These are phyloP conservation scores for Xylariaceae sp. DNA, from an alignment of 2,329 filamentous ascomycete species.

Conservation along the genomic window DNA sequence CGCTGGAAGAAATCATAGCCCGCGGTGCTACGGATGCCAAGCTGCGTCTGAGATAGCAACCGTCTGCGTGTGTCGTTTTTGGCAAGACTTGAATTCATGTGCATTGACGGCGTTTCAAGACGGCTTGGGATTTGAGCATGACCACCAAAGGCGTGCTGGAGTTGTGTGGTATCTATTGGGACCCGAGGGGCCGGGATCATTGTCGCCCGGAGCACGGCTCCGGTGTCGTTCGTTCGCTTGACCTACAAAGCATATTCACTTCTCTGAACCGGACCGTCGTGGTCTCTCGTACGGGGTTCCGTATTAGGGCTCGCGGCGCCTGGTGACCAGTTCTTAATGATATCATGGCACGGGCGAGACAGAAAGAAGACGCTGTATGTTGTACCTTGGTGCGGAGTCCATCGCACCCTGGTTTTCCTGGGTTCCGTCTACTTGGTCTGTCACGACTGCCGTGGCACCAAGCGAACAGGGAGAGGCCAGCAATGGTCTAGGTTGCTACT, in stretches of 20 bases:
- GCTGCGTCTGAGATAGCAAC: conserved; percentile 55
- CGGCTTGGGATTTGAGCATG: conserved; percentile 17
- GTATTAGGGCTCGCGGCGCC: conserved; percentile 16
- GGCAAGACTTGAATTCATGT: conserved; percentile 17
- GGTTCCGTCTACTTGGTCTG: not conserved
- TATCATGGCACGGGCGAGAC: too few relatives aligned
- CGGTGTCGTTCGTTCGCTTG: conserved; percentile 25
- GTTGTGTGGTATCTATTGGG: conserved; percentile 24
- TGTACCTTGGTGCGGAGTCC: conserved; percentile 1
- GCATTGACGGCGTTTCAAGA: conserved; percentile 26
- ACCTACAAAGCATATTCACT: conserved; percentile 24
- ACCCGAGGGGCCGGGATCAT: conserved; percentile 4
- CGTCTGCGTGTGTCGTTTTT: conserved; percentile 10
- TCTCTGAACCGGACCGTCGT: conserved; percentile 25
- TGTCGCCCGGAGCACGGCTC: not conserved
- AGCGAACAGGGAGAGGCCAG: conserved; percentile 1
- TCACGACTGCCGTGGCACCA: conserved; percentile 1
- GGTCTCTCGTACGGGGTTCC: too few relatives aligned
- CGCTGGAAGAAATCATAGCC: conserved; percentile 73
- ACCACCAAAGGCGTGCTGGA: conserved; percentile 29
- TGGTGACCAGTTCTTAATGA: conserved; percentile 14
- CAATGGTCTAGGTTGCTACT: too few relatives aligned
- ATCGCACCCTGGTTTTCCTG: too few relatives aligned
- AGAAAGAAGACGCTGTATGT: too few relatives aligned
- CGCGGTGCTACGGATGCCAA: conserved; percentile 72